Evolutionary conservation across 2,329 filamentous ascomycete genomes (phyloP).

Genomic region (Pseudogymnoascus pannorum): DNA sequence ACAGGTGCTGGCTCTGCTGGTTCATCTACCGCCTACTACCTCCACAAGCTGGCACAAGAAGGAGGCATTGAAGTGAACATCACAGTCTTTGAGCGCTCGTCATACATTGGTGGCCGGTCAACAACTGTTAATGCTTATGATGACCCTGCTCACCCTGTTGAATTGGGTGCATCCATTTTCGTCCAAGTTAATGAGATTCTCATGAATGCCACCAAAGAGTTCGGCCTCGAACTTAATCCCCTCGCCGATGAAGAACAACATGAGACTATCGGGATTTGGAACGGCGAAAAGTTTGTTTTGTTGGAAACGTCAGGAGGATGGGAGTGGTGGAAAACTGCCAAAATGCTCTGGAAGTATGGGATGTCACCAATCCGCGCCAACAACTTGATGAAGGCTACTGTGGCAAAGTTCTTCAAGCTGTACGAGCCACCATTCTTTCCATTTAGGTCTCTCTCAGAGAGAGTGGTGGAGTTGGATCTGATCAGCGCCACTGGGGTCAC

Average conservation of each 20-base stretch:
- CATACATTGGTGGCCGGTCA: constrained; percentile 75
- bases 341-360: constrained; percentile 81
- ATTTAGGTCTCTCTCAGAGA: constrained; percentile 66
- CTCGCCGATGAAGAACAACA: constrained; percentile 34
- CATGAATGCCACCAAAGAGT: constrained; percentile 60
- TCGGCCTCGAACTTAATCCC: constrained; percentile 54
- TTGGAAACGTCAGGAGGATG: constrained; percentile 50
- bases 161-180: constrained; percentile 90
- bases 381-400: constrained; percentile 61
- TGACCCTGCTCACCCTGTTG: constrained; percentile 60
- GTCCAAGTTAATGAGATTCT: constrained; percentile 79
- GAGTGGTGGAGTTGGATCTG: constrained; percentile 60
- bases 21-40: constrained; percentile 76
- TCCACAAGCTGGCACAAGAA: constrained; percentile 62
- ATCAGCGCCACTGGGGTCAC: constrained; percentile 59
- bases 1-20: constrained; percentile 84
- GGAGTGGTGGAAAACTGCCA: constrained; percentile 73
- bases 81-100: constrained; percentile 76
- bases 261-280: constrained; percentile 68
- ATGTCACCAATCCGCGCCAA: constrained; percentile 67
- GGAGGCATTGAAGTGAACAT: constrained; percentile 60
- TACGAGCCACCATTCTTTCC: constrained; percentile 81
- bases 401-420: constrained; percentile 68
- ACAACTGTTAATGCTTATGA: constrained; percentile 75
- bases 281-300: constrained; percentile 69